Conservation (phyloP, 192 early-diverging fungal genomes). For the Backusella psychrophila region DNA sequence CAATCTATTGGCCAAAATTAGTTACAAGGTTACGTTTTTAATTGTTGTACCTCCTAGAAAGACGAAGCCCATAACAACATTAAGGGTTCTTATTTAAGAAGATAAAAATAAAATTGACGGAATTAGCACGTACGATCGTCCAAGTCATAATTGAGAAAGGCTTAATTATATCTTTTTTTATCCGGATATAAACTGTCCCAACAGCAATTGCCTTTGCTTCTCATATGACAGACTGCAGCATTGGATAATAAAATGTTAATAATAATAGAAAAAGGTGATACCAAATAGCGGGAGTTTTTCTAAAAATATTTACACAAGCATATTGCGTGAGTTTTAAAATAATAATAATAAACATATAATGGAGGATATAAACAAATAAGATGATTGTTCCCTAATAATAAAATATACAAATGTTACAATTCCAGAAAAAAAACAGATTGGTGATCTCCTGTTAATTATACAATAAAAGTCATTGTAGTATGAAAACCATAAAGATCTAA, state of each 20-base stretch:
- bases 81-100: neutral
- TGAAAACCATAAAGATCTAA: neutral
- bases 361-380: neutral
- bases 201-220: neutral
- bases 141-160: neutral
- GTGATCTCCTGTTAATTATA: neutral
- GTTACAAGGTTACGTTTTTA: slow-evolving; percentile 1
- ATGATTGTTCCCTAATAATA: neutral
- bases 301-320: slow-evolving; percentile 3
- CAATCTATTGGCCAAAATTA: neutral
- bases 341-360: neutral
- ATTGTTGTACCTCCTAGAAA: slow-evolving; percentile 3
- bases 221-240: slow-evolving; percentile 1
- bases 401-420: neutral
- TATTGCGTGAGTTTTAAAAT: slow-evolving; percentile 2
- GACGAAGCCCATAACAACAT: neutral
- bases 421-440: neutral
- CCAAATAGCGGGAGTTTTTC: slow-evolving; percentile 5
- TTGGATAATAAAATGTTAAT: neutral
- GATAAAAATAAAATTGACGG: neutral
- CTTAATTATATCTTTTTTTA: neutral
- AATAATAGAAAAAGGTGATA: slow-evolving; percentile 2
- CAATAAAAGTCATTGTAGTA: slow-evolving; percentile 1
- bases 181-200: neutral
- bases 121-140: neutral